Evolutionary conservation across 1,284 basidiomycete genomes (phyloP).

Genomic region (Irpex lacteus): DNA sequence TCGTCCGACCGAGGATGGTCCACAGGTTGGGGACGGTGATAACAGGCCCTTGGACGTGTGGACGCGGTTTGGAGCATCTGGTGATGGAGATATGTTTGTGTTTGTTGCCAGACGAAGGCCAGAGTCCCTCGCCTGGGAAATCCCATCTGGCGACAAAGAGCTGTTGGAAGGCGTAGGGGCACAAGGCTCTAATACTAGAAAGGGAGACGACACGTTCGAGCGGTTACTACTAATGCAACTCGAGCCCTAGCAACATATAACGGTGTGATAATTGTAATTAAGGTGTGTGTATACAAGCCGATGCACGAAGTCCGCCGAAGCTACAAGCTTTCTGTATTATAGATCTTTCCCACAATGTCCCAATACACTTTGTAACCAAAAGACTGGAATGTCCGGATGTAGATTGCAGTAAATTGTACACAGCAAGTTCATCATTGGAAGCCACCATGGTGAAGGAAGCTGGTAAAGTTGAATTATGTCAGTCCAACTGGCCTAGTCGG

Average conservation of each 20-base stretch:
- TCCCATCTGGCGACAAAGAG: conserved; percentile 51
- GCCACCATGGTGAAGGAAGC: conserved; percentile 24
- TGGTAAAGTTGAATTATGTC: conserved; percentile 1
- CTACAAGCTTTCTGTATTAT: neutral
- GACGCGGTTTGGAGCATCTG: conserved; percentile 24
- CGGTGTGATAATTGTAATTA: neutral
- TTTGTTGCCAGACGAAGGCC: conserved; percentile 57
- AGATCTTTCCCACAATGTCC: neutral
- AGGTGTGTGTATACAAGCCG: neutral
- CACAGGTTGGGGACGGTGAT: neutral
- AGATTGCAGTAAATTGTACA: neutral
- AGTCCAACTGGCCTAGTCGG: too few relatives aligned
- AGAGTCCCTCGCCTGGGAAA: conserved; percentile 52
- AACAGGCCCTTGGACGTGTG: conserved; percentile 12
- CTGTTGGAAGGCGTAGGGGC: conserved; percentile 57
- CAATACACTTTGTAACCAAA: neutral
- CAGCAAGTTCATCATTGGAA: conserved; percentile 2
- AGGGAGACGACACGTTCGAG: conserved; percentile 68
- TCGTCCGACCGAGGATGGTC: conserved; percentile 15
- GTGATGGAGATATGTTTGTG: conserved; percentile 51
- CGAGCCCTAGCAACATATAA: neutral
- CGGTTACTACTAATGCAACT: conserved; percentile 46
- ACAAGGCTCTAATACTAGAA: conserved; percentile 36
- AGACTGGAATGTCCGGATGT: neutral
- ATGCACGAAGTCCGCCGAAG: neutral